Evolutionary conservation across 2,329 filamentous ascomycete genomes (phyloP), one percentile per base, ranked within the genome.

Genomic region (Curvularia sp.): DNA sequence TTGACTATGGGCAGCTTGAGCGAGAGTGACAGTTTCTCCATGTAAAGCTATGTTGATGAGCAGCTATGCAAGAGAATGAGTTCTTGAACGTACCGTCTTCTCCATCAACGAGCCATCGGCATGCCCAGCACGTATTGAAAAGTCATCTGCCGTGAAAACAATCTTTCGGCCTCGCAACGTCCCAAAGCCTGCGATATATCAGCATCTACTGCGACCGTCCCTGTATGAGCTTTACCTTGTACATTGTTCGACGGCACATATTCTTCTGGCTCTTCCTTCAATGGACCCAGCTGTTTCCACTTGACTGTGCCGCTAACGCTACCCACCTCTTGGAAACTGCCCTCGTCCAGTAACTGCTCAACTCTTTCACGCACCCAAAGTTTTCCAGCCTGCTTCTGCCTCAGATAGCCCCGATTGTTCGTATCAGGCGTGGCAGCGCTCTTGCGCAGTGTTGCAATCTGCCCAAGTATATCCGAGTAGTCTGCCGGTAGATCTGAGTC

Each of bases 361-460:
- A 89, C 83, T 2, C 86, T 79, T 66, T 89, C 86, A 21, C 86
- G 81, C 0, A 88, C 86, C 86, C 86, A 88, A 18, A 89, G 79
- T 71, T 89, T 89, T 1, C 87, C 87, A 3, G 85, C 82, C 72
- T 85, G 79, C 63, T 87, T 87, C 69, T 89, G 87, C 5, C 84
- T 82, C n/a, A 84, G 73, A 61, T 88, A 89, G 23, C 86, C 86
- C 60, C 82, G 78, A 54, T 83, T 83, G 7, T 75, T 80, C 0
- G 79, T 71, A 50, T 86, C 79, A 1, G 87, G 86, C 1, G 82
- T 87, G 21, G 79, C 75, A 10, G 86, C 86, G 36, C 86, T 82
- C 6, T 72, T 77, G 15, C 78, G 79, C 1, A 89, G 79, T 0
- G 79, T 78, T 5, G 75, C 63, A n/a, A 89, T 78, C 64, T 88